Evolutionary conservation across 2,329 filamentous ascomycete genomes (phyloP).

Genomic region (Chaetomiaceae sp.): DNA sequence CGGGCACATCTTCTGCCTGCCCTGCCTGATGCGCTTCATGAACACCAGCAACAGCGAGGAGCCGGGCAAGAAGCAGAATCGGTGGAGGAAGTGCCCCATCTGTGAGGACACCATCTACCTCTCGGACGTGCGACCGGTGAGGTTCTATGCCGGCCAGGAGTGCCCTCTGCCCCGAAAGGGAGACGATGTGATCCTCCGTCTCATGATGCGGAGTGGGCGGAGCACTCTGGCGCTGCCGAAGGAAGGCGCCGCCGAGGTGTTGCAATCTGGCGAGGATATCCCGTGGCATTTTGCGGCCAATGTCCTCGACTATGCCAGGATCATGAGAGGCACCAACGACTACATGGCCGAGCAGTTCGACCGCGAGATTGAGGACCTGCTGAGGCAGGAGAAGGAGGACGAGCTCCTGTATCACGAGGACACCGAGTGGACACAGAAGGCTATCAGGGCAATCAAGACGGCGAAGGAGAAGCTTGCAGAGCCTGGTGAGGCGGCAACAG

Average conservation of each 20-base stretch:
- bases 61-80: constrained; percentile 47
- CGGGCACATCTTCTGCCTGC: constrained; percentile 93
- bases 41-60: constrained; percentile 69
- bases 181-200: constrained; percentile 80
- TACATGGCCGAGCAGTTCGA: constrained; percentile 84
- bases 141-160: constrained; percentile 89
- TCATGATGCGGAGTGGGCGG: constrained; percentile 74
- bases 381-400: constrained; percentile 78
- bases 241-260: constrained; percentile 67
- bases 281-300: constrained; percentile 96
- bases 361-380: constrained; percentile 69
- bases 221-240: constrained; percentile 85
- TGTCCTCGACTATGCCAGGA: constrained; percentile 87
- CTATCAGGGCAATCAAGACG: constrained; percentile 67
- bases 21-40: constrained; percentile 94
- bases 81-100: constrained; percentile 94
- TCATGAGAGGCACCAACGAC: constrained; percentile 78
- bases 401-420: constrained; percentile 89
- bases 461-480: constrained; percentile 68
- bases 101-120: constrained; percentile 92
- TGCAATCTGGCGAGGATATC: constrained; percentile 68
- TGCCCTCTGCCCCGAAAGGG: constrained; percentile 74
- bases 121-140: constrained; percentile 82
- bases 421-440: constrained; percentile 86
- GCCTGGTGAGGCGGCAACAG: constrained; percentile 32